These are phyloP conservation scores for Fusarium sororula DNA, from an alignment of 2,329 filamentous ascomycete genomes.

Conservation along the genomic window DNA sequence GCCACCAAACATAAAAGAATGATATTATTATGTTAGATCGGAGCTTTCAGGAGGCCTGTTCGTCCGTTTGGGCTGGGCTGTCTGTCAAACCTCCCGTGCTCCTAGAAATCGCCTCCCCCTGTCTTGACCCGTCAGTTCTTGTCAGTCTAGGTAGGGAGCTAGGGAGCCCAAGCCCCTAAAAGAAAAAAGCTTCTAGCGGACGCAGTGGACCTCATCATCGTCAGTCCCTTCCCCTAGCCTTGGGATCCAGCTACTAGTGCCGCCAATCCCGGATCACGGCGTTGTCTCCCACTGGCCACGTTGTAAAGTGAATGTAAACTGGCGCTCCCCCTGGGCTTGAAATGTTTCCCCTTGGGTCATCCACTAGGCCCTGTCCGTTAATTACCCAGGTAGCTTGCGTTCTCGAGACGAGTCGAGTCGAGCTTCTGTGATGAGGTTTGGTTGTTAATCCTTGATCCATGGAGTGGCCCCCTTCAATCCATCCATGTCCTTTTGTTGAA, in stretches of 20 bases:
- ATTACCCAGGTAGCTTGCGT: not conserved
- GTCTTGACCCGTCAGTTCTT: not conserved
- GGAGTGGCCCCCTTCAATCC: not conserved
- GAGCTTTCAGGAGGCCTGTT: constrained; percentile 7
- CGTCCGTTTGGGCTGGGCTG: not conserved
- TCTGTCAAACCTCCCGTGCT: not conserved
- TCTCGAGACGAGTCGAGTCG: not conserved
- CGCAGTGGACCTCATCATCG: constrained; percentile 21
- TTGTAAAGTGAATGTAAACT: constrained; percentile 5
- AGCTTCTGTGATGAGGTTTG: constrained; percentile 27
- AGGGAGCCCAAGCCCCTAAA: constrained; percentile 28
- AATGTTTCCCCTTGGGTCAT: constrained; percentile 17
- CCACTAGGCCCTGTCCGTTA: not conserved
- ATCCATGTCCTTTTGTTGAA: not conserved
- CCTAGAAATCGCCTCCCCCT: constrained; percentile 25
- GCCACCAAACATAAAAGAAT: not conserved
- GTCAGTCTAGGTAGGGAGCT: not conserved
- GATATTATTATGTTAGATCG: not conserved
- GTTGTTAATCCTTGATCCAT: constrained; percentile 27
- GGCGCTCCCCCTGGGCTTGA: constrained; percentile 20
- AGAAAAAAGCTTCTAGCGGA: constrained; percentile 36
- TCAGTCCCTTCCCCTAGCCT: constrained; percentile 10
- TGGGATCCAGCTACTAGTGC: constrained; percentile 24
- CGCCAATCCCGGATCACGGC: constrained; percentile 36
- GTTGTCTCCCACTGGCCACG: constrained; percentile 39